phyloP scores from a whole-genome alignment of 1,139 yeast species.

The Lodderomyces beijingensis region DNA sequence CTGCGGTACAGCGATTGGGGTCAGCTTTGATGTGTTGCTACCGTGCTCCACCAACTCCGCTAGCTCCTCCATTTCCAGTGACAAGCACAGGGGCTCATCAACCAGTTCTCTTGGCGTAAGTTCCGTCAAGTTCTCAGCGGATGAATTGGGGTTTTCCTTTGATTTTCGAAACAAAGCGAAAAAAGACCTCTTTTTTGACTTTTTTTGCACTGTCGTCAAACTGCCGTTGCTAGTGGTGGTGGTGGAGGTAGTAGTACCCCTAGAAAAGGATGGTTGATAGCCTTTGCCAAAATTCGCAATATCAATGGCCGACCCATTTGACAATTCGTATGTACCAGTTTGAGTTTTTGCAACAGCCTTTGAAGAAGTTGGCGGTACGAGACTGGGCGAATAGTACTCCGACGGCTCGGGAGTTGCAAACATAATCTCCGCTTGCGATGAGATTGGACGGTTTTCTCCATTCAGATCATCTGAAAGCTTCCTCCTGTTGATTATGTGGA shows the following conservation, averaged over 20 bases:
- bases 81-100: no score
- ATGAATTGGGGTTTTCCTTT: slow-evolving; percentile 8
- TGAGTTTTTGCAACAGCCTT: no score
- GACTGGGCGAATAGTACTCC: not conserved
- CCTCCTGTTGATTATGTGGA: slow-evolving; percentile 12
- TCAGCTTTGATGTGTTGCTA: no score
- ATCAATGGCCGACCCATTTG: slow-evolving; percentile 41
- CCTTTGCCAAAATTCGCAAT: slow-evolving; percentile 39
- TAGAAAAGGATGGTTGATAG: slow-evolving; percentile 33
- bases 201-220: slow-evolving; percentile 8
- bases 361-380: slow-evolving; percentile 4
- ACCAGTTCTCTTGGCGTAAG: slow-evolving; percentile 2
- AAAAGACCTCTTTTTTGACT: slow-evolving; percentile 13
- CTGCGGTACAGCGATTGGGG: no score
- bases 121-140: not conserved
- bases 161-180: slow-evolving; percentile 20
- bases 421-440: slow-evolving; percentile 27
- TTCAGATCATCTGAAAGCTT: slow-evolving; percentile 7
- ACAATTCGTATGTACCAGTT: slow-evolving; percentile 26
- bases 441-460: slow-evolving; percentile 26
- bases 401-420: slow-evolving; percentile 11
- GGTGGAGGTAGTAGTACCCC: slow-evolving; percentile 9
- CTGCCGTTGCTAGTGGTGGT: no score
- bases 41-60: no score
- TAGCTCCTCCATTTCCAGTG: no score